phyloP scores from a whole-genome alignment of 345 rosid species.

The Hibiscus mutabilis region DNA sequence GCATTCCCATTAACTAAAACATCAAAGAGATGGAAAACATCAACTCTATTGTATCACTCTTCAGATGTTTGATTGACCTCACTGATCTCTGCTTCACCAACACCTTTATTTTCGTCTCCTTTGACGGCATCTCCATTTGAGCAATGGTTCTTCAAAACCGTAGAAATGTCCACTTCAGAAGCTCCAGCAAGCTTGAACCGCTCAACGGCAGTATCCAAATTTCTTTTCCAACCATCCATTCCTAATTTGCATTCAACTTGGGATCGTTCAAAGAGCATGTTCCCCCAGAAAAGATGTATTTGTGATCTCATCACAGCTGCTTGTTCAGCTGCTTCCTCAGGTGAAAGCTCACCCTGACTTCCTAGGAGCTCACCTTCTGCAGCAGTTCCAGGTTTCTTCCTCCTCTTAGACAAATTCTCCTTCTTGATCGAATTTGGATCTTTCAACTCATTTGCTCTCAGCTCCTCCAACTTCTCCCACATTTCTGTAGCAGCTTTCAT shows the following conservation, averaged over 20 bases:
- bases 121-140: slow-evolving; percentile 52
- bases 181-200: slow-evolving; percentile 94
- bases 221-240: slow-evolving; percentile 63
- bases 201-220: slow-evolving; percentile 73
- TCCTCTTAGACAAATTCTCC: slow-evolving; percentile 63
- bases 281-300: slow-evolving; percentile 98
- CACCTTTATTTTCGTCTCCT: slow-evolving; percentile 38
- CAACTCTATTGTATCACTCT: slow-evolving; percentile 9
- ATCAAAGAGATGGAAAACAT: background rate
- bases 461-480: slow-evolving; percentile 98
- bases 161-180: slow-evolving; percentile 71
- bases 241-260: slow-evolving; percentile 95
- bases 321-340: slow-evolving; percentile 93
- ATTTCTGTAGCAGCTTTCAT: slow-evolving; percentile 87
- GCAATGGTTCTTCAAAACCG: slow-evolving; percentile 77
- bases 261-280: slow-evolving; percentile 90
- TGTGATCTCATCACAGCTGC: slow-evolving; percentile 94
- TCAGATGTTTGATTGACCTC: slow-evolving; percentile 18
- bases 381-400: slow-evolving; percentile 59
- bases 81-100: slow-evolving; percentile 20
- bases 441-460: slow-evolving; percentile 60
- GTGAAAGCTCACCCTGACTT: too few species aligned
- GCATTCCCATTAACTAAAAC: slow-evolving; percentile 8
- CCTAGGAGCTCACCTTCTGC: slow-evolving; percentile 46
- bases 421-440: slow-evolving; percentile 67